Evolutionary conservation across 495 filamentous ascomycete genomes (phyloP), one percentile per base, ranked within the genome.

Genomic region (Podospora bellae-mahoneyi): DNA sequence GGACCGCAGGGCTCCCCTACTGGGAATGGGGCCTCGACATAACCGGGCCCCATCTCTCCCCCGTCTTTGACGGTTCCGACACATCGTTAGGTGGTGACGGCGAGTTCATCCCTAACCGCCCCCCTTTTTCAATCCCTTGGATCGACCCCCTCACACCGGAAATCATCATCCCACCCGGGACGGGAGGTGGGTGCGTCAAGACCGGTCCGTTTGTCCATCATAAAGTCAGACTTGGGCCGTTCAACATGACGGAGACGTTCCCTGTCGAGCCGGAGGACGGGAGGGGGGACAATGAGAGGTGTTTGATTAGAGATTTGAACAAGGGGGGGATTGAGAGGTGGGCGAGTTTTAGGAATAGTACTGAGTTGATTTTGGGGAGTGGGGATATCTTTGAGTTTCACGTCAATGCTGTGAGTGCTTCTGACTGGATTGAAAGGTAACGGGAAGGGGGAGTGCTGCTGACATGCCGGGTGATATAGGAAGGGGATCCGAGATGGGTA

Each of bases 251-350:
- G 19, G 23, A 5, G 23, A 26, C 5, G 6, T 9, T 74, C 27
- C 30, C 68, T 6, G 69, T 72, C 13, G 68, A 68, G 4, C 62
- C 62, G 4, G 66, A 71, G n/a, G 64, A 67, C 18, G 66, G 72
- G 0, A 71, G 70, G n/a, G 73, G 81, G 73, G 89, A 89, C 75
- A 58, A 58, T 58, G 87, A 87, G 3, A 85, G 89, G 60, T 91
- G 91, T 69, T 75, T 93, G 63, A 84, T 78, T 64, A 85, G 91
- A 15, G 90, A 92, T 69, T 79, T 93, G 54, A 85, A 84, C 61
- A 71, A 81, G 9, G 78, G 73, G 5, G 71, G 83, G 23, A 78
- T 83, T 32, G 64, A 72, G 60, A 74, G 76, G n/a, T 80, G 71
- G 57, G 71, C 76, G 3, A 77, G 76, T 7, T 71, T 82, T 66